phyloP scores from a whole-genome alignment of 768 basidiomycete species.

The Suillus placidus region DNA sequence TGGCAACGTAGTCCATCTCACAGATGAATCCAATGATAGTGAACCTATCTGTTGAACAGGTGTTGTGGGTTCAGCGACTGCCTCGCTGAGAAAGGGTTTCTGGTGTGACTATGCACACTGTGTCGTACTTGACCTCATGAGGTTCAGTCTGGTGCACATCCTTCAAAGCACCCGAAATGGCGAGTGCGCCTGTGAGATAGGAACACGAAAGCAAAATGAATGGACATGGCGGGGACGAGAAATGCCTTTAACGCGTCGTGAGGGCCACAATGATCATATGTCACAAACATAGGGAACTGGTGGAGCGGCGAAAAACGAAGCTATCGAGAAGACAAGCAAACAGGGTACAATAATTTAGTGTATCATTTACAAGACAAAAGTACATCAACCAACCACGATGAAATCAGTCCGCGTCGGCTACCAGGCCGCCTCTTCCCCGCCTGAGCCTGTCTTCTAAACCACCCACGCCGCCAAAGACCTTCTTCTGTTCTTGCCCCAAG shows the following conservation, averaged over 20 bases:
- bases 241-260: conserved; percentile 14
- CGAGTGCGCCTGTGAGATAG: conserved; percentile 92
- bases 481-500: conserved; percentile 81
- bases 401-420: conserved; percentile 49
- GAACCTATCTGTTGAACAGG: conserved; percentile 37
- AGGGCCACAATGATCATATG: conserved; percentile 13
- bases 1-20: conserved; percentile 53
- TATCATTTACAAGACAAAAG: background rate
- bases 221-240: conserved; percentile 50
- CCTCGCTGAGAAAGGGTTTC: conserved; percentile 62
- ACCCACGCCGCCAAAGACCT: conserved; percentile 76
- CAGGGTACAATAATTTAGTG: background rate
- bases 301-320: background rate
- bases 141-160: conserved; percentile 61
- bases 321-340: background rate
- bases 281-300: background rate
- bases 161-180: conserved; percentile 80
- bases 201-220: conserved; percentile 78
- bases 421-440: conserved; percentile 71
- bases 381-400: background rate
- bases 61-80: conserved; percentile 37
- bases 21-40: conserved; percentile 36
- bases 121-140: conserved; percentile 56
- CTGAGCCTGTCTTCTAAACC: conserved; percentile 79
- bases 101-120: conserved; percentile 92